Conservation (phyloP, 1,284 basidiomycete species). For the Ceratorhiza oryzae-sativae region DNA sequence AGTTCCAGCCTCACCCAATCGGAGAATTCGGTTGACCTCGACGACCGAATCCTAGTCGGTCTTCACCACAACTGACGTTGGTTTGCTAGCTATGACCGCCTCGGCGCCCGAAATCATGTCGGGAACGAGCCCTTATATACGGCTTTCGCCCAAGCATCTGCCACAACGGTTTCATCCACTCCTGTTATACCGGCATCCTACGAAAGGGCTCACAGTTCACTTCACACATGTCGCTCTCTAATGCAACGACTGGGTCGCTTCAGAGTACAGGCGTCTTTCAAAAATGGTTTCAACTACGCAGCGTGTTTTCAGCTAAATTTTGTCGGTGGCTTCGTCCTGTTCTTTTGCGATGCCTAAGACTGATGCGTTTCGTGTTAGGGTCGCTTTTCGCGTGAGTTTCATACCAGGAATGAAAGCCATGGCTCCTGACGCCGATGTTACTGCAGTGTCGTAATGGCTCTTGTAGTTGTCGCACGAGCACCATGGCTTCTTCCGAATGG, state of each 20-base stretch:
- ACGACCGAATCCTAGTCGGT: too few species aligned
- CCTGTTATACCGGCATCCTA: neutral
- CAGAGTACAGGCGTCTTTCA: neutral
- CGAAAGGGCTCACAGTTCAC: neutral
- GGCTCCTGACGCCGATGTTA: neutral
- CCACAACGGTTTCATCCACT: too few species aligned
- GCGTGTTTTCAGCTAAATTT: neutral
- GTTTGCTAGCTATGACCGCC: too few species aligned
- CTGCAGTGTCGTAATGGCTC: neutral
- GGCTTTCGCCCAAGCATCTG: too few species aligned
- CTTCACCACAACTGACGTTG: too few species aligned
- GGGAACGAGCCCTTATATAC: too few species aligned
- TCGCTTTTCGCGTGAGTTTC: neutral
- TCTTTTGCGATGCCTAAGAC: neutral
- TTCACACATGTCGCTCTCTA: neutral
- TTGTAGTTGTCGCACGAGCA: neutral
- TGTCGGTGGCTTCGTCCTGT: neutral
- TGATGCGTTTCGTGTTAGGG: neutral
- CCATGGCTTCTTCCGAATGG: neutral
- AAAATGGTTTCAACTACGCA: neutral
- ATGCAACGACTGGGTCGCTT: neutral
- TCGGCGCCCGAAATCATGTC: too few species aligned
- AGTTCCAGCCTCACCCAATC: neutral
- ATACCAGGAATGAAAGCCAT: too few species aligned
- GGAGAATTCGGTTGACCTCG: neutral